phyloP scores from a whole-genome alignment of 2,329 filamentous ascomycete species.

The Cladobotryum protrusum region DNA sequence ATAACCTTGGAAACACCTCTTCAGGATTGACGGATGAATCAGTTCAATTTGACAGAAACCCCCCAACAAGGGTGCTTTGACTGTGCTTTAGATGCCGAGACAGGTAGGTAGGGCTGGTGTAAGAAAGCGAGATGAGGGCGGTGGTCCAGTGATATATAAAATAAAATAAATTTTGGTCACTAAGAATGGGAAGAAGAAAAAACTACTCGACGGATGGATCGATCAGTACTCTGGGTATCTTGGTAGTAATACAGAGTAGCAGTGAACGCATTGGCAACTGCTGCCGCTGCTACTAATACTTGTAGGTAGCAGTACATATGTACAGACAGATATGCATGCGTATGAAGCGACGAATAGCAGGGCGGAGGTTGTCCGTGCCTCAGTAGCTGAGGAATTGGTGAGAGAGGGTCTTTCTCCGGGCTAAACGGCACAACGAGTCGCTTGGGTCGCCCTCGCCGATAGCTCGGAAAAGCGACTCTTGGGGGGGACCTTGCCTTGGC shows the following conservation, averaged over 20 bases:
- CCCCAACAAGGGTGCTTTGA: conserved; percentile 6
- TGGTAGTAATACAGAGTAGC: too few relatives aligned
- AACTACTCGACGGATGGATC: too few relatives aligned
- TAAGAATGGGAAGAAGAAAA: too few relatives aligned
- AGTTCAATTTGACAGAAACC: conserved; percentile 3
- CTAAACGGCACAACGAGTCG: neutral
- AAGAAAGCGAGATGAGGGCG: neutral
- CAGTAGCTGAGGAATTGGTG: conserved; percentile 2
- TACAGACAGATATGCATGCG: too few relatives aligned
- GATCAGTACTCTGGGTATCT: too few relatives aligned
- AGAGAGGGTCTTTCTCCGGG: neutral
- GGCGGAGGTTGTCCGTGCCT: neutral
- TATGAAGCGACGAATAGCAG: too few relatives aligned
- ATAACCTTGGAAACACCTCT: neutral
- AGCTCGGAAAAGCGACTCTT: conserved; percentile 4
- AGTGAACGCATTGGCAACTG: too few relatives aligned
- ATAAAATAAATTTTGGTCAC: too few relatives aligned
- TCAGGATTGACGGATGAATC: conserved; percentile 4
- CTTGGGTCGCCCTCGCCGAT: conserved; percentile 9
- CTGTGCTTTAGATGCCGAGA: neutral
- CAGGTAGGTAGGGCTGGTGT: neutral
- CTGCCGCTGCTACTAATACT: too few relatives aligned
- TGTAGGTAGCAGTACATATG: too few relatives aligned
- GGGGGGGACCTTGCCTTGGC: too few relatives aligned
- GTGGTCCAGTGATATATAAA: too few relatives aligned